Evolutionary conservation across 108 stramenopile species (phyloP).

Genomic region (Epithemia pelagica): DNA sequence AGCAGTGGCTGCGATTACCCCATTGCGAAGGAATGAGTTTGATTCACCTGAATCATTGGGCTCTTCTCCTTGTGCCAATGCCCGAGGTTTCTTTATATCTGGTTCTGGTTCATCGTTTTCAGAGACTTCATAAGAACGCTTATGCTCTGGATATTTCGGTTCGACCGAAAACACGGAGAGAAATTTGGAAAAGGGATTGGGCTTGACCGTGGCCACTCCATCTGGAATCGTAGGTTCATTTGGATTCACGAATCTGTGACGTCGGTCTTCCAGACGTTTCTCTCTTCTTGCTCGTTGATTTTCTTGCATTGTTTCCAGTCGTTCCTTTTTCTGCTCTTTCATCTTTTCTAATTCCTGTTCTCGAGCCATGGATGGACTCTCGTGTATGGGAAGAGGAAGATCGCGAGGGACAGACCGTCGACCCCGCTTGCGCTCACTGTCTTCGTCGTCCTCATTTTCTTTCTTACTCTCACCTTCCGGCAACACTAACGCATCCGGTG

Average conservation of each 20-base stretch:
- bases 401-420: neutral
- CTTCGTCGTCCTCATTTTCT: neutral
- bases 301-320: neutral
- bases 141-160: slow-evolving; percentile 36
- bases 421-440: neutral
- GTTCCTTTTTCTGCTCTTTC: neutral
- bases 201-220: slow-evolving; percentile 4
- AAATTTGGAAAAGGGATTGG: slow-evolving; percentile 45
- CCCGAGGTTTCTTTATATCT: slow-evolving; percentile 5
- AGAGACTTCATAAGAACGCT: slow-evolving; percentile 20
- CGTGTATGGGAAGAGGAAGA: neutral
- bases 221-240: neutral
- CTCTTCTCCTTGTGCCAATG: neutral
- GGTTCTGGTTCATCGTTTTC: slow-evolving; percentile 12
- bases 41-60: neutral
- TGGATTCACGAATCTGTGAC: neutral
- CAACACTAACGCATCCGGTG: neutral
- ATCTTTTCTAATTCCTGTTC: slow-evolving; percentile 3
- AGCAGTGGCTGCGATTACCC: neutral
- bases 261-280: slow-evolving; percentile 23
- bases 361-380: neutral
- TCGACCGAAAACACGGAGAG: slow-evolving; percentile 36
- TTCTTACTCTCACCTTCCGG: neutral
- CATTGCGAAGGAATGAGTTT: neutral
- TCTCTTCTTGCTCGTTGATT: slow-evolving; percentile 24